Percentiles rank a stretch among this genome's conserved stretches.
These are phyloP conservation scores for Opeltia flavorubescens DNA, from an alignment of 495 filamentous ascomycete species.

Conservation along the genomic window DNA sequence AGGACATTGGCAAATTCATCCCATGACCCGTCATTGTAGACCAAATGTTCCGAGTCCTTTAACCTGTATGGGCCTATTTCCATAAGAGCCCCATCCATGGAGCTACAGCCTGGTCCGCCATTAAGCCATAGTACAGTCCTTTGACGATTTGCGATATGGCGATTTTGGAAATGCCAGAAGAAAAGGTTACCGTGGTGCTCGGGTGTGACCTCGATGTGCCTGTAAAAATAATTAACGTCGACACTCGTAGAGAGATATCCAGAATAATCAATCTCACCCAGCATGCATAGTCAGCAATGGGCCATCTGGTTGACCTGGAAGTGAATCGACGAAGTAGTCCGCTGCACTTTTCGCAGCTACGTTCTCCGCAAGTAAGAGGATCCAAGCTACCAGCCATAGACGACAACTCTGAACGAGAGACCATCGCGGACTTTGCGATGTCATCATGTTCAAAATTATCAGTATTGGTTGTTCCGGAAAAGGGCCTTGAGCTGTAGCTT, in stretches of 20 bases:
- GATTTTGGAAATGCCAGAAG: conserved; percentile 96
- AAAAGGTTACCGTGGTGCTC: conserved; percentile 84
- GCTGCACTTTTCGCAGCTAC: conserved; percentile 46
- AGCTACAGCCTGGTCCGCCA: conserved; percentile 90
- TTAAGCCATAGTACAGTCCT: conserved; percentile 96
- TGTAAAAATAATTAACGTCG: conserved; percentile 29
- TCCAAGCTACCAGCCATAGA: not conserved
- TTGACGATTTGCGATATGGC: conserved; percentile 83
- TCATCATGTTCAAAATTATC: no score
- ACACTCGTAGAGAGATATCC: conserved; percentile 1
- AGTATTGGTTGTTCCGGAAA: no score
- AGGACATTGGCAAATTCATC: conserved; percentile 93
- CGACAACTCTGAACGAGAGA: not conserved
- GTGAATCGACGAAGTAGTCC: conserved; percentile 75
- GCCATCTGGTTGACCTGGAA: conserved; percentile 75
- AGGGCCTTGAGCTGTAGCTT: no score
- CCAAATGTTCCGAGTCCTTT: conserved; percentile 56
- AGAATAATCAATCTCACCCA: conserved; percentile 47
- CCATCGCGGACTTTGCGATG: not conserved
- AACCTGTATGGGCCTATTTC: conserved; percentile 90
- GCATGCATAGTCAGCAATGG: conserved; percentile 93
- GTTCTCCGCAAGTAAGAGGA: not conserved
- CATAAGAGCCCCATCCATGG: conserved; percentile 95
- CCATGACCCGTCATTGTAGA: conserved; percentile 85
- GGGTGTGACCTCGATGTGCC: conserved; percentile 79